Evolutionary conservation across 305 asterid species (phyloP), one percentile per base, ranked within the genome.

Genomic region (Solanum hybrid): DNA sequence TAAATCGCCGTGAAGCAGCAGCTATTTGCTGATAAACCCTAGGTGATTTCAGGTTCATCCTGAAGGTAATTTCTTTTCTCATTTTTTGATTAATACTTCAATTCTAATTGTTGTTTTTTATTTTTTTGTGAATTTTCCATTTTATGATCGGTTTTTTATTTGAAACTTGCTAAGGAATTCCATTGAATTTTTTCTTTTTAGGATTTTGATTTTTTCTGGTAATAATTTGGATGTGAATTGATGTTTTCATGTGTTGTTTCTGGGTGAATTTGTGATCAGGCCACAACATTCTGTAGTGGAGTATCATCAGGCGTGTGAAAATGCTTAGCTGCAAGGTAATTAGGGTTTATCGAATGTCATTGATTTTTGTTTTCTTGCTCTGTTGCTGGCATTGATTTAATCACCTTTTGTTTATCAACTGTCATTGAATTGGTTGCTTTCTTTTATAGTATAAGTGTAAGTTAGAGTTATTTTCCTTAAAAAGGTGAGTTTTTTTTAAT

Each of bases 271-370:
- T 42, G 75, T 27, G 76, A 71, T 26, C 77, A 37, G 80, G 60
- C 77, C 40, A 34, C 34, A 71, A 36, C 20, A 69, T 87, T 73
- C 13, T 24, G 79, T 73, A 27, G 31, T 72, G 51, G 14, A 40
- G 66, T 26, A 87, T 60, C 89, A 73, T 75, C n/a, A 64, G 72
- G 9, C 22, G 14, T 31, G 38, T 64, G 75, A 87, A 87, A 40
- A 87, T 88, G 89, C 86, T 31, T 24, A 76, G 85, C 89, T 42
- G 84, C 86, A 46, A 76, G 89, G 89, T 88, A 88, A 76, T 46
- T 60, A 42, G 72, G n/a, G 31, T 42, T 81, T 14, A 26, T 42
- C 29, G 87, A 27, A 27, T 81, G 87, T 16, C 35, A 81, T 27
- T 42, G 36, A 16, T 14, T 40, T 27, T 37, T 76, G 5, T 20